These are phyloP conservation scores for Perilla frutescens DNA, from an alignment of 257 asterid species.

Conservation along the genomic window DNA sequence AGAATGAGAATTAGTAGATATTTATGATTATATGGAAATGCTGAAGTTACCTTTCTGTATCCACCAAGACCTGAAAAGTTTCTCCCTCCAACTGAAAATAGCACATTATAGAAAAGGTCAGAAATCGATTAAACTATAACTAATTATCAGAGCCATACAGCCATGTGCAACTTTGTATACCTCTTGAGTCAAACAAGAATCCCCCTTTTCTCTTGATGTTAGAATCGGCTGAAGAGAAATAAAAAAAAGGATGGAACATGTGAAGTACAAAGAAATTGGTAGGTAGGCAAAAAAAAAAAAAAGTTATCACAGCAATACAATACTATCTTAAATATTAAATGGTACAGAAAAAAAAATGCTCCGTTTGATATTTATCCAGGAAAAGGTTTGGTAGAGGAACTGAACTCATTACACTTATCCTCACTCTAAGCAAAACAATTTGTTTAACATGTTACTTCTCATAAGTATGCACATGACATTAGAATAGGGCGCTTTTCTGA, in stretches of 20 bases:
- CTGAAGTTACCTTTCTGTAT: conserved; percentile 58
- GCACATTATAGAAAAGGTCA: conserved; percentile 30
- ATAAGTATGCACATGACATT: not conserved
- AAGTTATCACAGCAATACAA: no score
- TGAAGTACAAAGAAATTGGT: conserved; percentile 7
- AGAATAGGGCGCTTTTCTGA: not conserved
- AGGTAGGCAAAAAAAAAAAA: no score
- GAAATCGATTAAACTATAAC: conserved; percentile 17
- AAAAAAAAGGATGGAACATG: conserved; percentile 25
- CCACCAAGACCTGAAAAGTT: conserved; percentile 55
- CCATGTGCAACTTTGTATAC: conserved; percentile 38
- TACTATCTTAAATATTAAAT: not conserved
- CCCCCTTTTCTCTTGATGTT: conserved; percentile 45
- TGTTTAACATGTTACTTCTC: not conserved
- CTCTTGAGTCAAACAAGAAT: conserved; percentile 46
- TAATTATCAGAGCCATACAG: not conserved
- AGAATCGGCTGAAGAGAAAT: conserved; percentile 51
- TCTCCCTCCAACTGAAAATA: conserved; percentile 63
- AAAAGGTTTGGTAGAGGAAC: not conserved
- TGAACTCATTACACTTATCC: not conserved
- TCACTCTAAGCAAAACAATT: conserved; percentile 1
- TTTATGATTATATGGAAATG: conserved; percentile 17
- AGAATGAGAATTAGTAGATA: not conserved
- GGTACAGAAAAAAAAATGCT: not conserved
- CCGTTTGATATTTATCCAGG: conserved; percentile 2